These are phyloP conservation scores for Colletotrichum lini DNA, from an alignment of 2,329 filamentous ascomycete genomes.

Conservation along the genomic window DNA sequence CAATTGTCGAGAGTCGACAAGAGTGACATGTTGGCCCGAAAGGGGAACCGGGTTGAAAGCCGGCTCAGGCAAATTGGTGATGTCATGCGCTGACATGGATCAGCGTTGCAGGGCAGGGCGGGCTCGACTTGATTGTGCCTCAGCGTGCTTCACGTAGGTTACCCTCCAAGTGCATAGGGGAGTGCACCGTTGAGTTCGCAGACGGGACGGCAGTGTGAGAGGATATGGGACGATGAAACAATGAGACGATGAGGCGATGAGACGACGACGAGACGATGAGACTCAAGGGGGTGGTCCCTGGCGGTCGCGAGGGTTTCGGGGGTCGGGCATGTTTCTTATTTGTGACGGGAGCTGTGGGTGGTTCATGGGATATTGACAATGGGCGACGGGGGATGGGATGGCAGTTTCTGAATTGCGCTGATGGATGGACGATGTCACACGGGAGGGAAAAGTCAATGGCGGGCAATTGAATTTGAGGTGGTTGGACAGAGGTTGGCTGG, in stretches of 20 bases:
- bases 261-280: neutral
- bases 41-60: slow-evolving; percentile 2
- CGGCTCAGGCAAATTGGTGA: slow-evolving; percentile 2
- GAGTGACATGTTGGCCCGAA: neutral
- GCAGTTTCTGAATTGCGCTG: slow-evolving; percentile 6
- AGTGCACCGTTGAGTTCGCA: slow-evolving; percentile 9
- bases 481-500: neutral
- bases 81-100: slow-evolving; percentile 30
- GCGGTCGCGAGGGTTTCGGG: neutral
- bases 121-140: slow-evolving; percentile 1
- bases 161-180: slow-evolving; percentile 25
- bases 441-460: neutral
- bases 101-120: slow-evolving; percentile 5
- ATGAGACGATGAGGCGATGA: neutral
- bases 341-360: neutral
- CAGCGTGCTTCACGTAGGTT: slow-evolving; percentile 33
- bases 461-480: neutral
- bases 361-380: neutral
- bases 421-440: neutral
- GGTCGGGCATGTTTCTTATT: slow-evolving; percentile 19
- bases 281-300: slow-evolving; percentile 2
- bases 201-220: neutral
- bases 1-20: neutral
- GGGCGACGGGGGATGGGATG: neutral
- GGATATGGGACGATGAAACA: too few relatives aligned